Percentiles rank a stretch among this genome's conserved stretches.
Evolutionary conservation across 768 basidiomycete species (phyloP).

Genomic region (Kwoniella dejecticola): DNA sequence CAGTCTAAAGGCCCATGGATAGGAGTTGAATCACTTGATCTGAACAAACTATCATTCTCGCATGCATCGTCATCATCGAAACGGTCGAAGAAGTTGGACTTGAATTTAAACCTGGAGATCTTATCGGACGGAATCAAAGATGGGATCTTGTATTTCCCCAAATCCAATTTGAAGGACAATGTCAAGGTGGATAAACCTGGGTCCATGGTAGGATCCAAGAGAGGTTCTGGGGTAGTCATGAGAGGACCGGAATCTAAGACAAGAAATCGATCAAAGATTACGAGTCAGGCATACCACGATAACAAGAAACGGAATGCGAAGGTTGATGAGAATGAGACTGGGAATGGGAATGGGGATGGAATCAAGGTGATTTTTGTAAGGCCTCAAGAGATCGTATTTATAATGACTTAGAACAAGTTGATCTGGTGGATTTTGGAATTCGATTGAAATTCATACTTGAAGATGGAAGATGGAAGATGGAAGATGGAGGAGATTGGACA

Average conservation of each 20-base stretch:
- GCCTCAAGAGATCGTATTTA: slow-evolving; percentile 48
- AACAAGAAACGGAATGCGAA: not conserved
- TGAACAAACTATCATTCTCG: slow-evolving; percentile 1
- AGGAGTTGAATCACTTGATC: slow-evolving; percentile 45
- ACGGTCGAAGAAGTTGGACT: not conserved
- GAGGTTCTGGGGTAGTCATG: too few relatives aligned
- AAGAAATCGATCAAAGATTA: not conserved
- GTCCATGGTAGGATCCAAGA: too few relatives aligned
- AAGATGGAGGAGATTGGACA: too few relatives aligned
- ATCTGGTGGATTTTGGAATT: not conserved
- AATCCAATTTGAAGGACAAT: not conserved
- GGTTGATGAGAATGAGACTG: not conserved
- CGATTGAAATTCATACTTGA: not conserved
- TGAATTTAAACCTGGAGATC: slow-evolving; percentile 14
- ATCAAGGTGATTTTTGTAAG: slow-evolving; percentile 44
- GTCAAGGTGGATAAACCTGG: too few relatives aligned
- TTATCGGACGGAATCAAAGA: slow-evolving; percentile 29
- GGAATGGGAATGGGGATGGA: not conserved
- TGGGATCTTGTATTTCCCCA: slow-evolving; percentile 44
- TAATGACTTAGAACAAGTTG: slow-evolving; percentile 20
- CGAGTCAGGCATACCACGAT: not conserved
- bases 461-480: too few relatives aligned
- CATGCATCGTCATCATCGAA: too few relatives aligned
- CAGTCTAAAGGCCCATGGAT: slow-evolving; percentile 50
- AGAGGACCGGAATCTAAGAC: too few relatives aligned